Percentiles rank a stretch among this genome's conserved stretches.
Conservation (phyloP, 2,329 filamentous ascomycete genomes). For the Phaeosphaeriaceae sp. region DNA sequence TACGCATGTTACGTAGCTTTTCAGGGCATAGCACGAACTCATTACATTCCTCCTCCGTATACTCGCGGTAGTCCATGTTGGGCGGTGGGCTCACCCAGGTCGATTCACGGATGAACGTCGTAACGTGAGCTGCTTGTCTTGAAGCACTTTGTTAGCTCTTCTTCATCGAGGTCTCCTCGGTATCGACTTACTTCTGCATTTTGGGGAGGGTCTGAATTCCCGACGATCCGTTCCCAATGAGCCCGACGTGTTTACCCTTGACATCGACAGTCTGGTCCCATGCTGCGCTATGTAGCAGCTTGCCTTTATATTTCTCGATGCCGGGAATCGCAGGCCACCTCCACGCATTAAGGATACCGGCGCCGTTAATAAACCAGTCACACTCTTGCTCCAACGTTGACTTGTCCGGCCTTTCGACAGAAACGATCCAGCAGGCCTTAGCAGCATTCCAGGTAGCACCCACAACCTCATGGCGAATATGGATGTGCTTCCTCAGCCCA, state of each 20-base stretch:
- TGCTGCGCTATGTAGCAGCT: slow-evolving; percentile 61
- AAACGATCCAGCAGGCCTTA: slow-evolving; percentile 40
- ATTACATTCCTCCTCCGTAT: no score
- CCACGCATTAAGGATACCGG: slow-evolving; percentile 60
- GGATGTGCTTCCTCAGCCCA: slow-evolving; percentile 45
- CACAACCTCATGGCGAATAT: slow-evolving; percentile 40
- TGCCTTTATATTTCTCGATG: slow-evolving; percentile 58
- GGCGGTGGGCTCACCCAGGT: no score
- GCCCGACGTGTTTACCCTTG: slow-evolving; percentile 55
- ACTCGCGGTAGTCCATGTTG: no score
- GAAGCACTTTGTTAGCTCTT: no score
- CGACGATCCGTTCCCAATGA: slow-evolving; percentile 63
- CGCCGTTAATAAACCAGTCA: slow-evolving; percentile 57
- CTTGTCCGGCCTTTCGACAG: no score
- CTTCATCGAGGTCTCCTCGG: no score
- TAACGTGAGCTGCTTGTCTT: no score
- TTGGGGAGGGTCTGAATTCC: slow-evolving; percentile 58
- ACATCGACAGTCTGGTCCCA: slow-evolving; percentile 62
- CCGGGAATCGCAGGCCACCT: slow-evolving; percentile 61
- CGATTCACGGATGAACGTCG: no score
- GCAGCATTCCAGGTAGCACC: slow-evolving; percentile 48
- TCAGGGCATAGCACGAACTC: no score
- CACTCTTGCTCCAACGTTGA: slow-evolving; percentile 48
- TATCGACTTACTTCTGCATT: no score
- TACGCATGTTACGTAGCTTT: no score